Base-by-base conservation (phyloP, 2,329 filamentous ascomycete species). In the Didymella segeticola region DNA sequence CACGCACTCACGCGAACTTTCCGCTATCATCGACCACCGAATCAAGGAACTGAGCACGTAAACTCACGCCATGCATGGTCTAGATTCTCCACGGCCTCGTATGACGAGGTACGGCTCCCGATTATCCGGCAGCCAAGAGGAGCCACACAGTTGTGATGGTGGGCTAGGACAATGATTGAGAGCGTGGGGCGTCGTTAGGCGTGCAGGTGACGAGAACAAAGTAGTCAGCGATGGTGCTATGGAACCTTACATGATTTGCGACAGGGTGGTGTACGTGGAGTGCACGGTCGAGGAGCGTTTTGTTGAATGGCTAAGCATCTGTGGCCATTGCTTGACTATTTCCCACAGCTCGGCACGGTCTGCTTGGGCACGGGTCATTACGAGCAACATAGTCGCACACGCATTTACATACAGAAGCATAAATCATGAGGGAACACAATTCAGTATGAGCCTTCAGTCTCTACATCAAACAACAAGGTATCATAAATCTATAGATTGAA, bases 1-100 rank as follows among this genome's bases (percentile, higher is more conserved):
- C 10, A 54, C 58, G 6, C 62, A 69, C 39, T 67, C 64, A 2
- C 49, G 54, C 11, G 61, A 70, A 29, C 41, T 73, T 8, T 51
- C 63, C 25, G 43, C n/a, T 2, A 67, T 70, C 6, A 2, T 69
- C 17, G 37, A 61, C 25, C 45, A 54, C 19, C 55, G 58, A 20
- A 58, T 66, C 34, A 66, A 58, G 53, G 57, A 66, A 37, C 47
- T 71, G 31, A 54, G 61, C 4, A 53, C 63, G 27, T 20, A 14
- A 12, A 17, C n/a, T 20, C 9, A 5, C 23, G 19, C 14, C 29
- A 25, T 14, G 12, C 2, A 17, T 7, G 19, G 38, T 45, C 48
- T 52, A 27, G 53, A 48, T 27, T 34, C 10, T 14, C n/a, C 36
- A 20, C 15, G 9, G 5, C 11, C 27, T 29, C 23, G 29, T 46